These are phyloP conservation scores for Magnaporthales sp. DNA, from an alignment of 2,329 filamentous ascomycete species.

Conservation along the genomic window DNA sequence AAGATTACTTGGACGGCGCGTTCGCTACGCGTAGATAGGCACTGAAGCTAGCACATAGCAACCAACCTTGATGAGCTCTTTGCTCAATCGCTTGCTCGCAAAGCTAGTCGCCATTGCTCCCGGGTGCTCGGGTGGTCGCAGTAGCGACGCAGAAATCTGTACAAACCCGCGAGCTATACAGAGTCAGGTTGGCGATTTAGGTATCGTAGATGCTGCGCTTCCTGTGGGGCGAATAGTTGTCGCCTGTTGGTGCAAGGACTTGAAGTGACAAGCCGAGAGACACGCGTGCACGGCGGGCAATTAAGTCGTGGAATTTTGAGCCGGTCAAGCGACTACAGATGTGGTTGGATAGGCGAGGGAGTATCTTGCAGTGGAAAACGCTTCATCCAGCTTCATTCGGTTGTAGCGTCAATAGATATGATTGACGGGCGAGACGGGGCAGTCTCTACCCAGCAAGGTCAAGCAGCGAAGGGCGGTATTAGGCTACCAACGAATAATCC, in stretches of 20 bases:
- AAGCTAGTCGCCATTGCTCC: constrained; percentile 22
- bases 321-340: not conserved
- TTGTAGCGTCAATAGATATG: not conserved
- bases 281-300: not conserved
- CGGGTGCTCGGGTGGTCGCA: not conserved
- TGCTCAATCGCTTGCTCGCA: constrained; percentile 47
- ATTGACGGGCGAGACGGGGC: not conserved
- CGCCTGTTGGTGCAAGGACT: not conserved
- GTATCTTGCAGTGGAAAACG: not conserved
- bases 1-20: not conserved
- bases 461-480: not conserved
- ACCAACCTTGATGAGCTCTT: constrained; percentile 49
- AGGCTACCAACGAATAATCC: not conserved
- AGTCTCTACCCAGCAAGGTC: not conserved
- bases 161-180: not conserved
- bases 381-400: not conserved
- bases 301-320: not conserved
- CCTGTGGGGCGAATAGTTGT: not conserved
- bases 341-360: not conserved
- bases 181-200: not conserved
- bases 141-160: not conserved
- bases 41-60: not conserved
- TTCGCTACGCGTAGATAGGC: not conserved
- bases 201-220: not conserved
- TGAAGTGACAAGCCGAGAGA: not conserved